Conservation (phyloP, 164 flowering plant species). For the Dillenia turbinata region DNA sequence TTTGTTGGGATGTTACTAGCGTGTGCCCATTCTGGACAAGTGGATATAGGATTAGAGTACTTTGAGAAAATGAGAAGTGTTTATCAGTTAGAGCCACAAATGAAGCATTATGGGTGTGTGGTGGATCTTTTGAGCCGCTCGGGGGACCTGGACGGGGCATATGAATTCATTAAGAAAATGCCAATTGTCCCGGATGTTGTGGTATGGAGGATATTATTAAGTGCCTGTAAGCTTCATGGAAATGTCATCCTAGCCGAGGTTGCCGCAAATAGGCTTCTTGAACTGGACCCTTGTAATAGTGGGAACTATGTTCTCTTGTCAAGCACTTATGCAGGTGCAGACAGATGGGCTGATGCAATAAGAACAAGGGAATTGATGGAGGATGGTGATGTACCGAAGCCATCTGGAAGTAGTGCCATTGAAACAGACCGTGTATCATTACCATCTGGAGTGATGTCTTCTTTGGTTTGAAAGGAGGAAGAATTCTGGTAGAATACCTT, state of each 20-base stretch:
- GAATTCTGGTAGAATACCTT: too few species aligned
- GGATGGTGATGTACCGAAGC: conserved; percentile 40
- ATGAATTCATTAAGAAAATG: conserved; percentile 46
- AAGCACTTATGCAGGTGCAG: conserved; percentile 49
- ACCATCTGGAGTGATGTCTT: too few species aligned
- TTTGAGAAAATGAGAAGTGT: conserved; percentile 50
- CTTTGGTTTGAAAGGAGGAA: too few species aligned
- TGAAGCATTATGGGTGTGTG: conserved; percentile 77
- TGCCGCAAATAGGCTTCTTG: conserved; percentile 44
- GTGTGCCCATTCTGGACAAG: conserved; percentile 64
- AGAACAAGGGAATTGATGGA: conserved; percentile 47
- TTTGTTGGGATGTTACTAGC: conserved; percentile 64
- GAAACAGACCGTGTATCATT: conserved; percentile 16
- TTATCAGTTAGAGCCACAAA: conserved; percentile 43
- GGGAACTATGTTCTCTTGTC: conserved; percentile 62
- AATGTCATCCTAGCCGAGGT: conserved; percentile 51
- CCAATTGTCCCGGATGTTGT: conserved; percentile 46
- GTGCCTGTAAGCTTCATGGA: conserved; percentile 62
- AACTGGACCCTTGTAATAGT: conserved; percentile 51
- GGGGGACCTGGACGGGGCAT: conserved; percentile 49
- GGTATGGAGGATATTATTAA: conserved; percentile 58
- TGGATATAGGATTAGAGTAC: conserved; percentile 49
- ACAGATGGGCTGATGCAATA: conserved; percentile 57
- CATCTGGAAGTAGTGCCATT: conserved; percentile 52
- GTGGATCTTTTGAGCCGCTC: conserved; percentile 70